Evolutionary conservation across 441 rosid species (phyloP).

Genomic region (Isatis lusitanica): DNA sequence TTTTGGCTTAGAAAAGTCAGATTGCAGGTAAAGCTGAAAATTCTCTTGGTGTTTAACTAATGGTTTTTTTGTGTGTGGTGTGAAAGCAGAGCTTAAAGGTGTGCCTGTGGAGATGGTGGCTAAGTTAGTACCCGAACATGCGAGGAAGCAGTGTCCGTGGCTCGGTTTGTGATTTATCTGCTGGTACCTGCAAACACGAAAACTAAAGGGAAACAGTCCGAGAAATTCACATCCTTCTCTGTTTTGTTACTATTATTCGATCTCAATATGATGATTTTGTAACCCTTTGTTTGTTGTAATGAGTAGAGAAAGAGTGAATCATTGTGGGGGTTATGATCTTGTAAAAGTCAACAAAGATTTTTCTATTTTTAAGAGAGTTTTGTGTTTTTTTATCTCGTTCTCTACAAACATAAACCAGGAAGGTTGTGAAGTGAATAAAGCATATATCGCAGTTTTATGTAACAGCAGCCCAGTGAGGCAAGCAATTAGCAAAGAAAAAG

Average conservation of each 20-base stretch:
- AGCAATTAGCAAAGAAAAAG: background rate
- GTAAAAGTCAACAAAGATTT: conserved; percentile 23
- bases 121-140: conserved; percentile 87
- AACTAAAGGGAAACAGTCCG: conserved; percentile 26
- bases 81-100: conserved; percentile 73
- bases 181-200: conserved; percentile 20
- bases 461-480: background rate
- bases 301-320: conserved; percentile 32
- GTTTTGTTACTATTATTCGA: conserved; percentile 3
- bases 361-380: conserved; percentile 11
- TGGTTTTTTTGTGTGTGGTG: background rate
- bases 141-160: conserved; percentile 79
- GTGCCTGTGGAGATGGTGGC: conserved; percentile 62
- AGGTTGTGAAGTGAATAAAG: background rate
- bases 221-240: conserved; percentile 5
- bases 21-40: background rate
- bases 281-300: conserved; percentile 21
- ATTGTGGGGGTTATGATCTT: conserved; percentile 26
- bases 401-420: background rate
- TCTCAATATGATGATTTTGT: conserved; percentile 21
- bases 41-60: background rate
- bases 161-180: conserved; percentile 53
- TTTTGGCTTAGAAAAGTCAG: background rate
- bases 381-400: conserved; percentile 13
- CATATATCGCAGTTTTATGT: background rate